These are phyloP conservation scores for Sonneratia caseolaris DNA, from an alignment of 345 rosid genomes.

Conservation along the genomic window DNA sequence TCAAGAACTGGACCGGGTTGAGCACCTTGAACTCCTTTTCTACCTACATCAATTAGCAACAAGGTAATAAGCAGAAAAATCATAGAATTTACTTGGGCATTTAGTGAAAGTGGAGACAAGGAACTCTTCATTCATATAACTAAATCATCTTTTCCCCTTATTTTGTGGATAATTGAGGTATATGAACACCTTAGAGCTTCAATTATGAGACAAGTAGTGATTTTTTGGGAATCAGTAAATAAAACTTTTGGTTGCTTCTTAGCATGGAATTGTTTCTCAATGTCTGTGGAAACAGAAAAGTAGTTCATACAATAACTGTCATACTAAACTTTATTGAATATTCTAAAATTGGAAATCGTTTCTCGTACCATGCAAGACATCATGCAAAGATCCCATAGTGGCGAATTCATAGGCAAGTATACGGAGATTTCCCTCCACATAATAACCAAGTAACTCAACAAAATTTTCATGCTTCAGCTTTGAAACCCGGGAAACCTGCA, in stretches of 20 bases:
- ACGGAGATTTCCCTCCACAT: constrained; percentile 72
- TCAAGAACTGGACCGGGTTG: constrained; percentile 97
- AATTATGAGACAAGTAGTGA: not conserved
- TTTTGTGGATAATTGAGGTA: not conserved
- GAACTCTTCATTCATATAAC: not conserved
- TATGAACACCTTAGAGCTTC: not conserved
- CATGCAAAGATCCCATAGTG: constrained; percentile 97
- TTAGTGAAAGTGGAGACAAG: not conserved
- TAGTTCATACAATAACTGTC: not conserved
- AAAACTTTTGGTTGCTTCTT: not conserved
- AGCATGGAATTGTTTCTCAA: not conserved
- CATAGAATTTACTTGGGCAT: not conserved
- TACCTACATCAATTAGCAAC: constrained; percentile 34
- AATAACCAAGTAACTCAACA: constrained; percentile 79
- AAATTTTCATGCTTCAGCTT: constrained; percentile 76
- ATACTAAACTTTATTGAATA: not conserved
- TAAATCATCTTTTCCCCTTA: not conserved
- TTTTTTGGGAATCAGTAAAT: not conserved
- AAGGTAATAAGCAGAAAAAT: not conserved
- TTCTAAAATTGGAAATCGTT: not conserved
- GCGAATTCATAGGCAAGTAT: constrained; percentile 96
- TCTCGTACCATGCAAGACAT: constrained; percentile 68
- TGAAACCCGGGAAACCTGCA: constrained; percentile 77
- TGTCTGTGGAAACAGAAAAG: not conserved
- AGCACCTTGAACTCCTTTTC: constrained; percentile 99